Conservation (phyloP, 1,284 basidiomycete species). For the Bondarzewia mesenterica region DNA sequence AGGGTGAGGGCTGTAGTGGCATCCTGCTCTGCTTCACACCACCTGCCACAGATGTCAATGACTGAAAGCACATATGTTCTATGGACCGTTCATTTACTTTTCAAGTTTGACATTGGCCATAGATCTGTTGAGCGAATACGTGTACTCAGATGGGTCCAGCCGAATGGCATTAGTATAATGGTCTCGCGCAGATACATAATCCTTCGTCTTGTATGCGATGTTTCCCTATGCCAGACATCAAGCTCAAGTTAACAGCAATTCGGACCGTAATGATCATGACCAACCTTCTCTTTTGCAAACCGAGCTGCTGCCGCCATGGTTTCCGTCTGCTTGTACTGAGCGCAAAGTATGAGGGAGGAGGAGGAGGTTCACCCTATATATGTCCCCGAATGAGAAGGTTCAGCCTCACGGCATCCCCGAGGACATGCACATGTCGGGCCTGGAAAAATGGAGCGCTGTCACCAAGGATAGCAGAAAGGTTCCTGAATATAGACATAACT, state of each 20-base stretch:
- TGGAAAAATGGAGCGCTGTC: too few relatives aligned
- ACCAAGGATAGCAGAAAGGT: too few relatives aligned
- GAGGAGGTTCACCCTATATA: too few relatives aligned
- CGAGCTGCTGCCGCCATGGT: background rate
- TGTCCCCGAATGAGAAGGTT: too few relatives aligned
- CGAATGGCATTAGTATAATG: constrained; percentile 4
- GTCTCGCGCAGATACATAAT: constrained; percentile 2
- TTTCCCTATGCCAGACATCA: constrained; percentile 25
- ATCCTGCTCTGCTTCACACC: constrained; percentile 7
- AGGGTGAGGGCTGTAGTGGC: constrained; percentile 3
- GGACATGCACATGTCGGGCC: too few relatives aligned
- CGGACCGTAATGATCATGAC: background rate
- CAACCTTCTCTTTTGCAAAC: background rate
- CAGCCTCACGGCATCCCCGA: too few relatives aligned
- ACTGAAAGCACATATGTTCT: background rate
- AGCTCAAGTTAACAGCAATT: constrained; percentile 20
- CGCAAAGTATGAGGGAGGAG: too few relatives aligned
- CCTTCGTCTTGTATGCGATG: constrained; percentile 2
- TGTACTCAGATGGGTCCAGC: constrained; percentile 3
- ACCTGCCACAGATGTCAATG: background rate
- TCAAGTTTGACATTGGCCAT: constrained; percentile 6
- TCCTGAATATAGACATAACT: too few relatives aligned
- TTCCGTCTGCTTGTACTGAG: too few relatives aligned
- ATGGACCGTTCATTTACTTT: background rate
- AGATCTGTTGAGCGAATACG: constrained; percentile 5